Evolutionary conservation across 1,139 yeast genomes (phyloP), one percentile per base, ranked within the genome.

Genomic region (Zhuliangozyma blackwelliae): DNA sequence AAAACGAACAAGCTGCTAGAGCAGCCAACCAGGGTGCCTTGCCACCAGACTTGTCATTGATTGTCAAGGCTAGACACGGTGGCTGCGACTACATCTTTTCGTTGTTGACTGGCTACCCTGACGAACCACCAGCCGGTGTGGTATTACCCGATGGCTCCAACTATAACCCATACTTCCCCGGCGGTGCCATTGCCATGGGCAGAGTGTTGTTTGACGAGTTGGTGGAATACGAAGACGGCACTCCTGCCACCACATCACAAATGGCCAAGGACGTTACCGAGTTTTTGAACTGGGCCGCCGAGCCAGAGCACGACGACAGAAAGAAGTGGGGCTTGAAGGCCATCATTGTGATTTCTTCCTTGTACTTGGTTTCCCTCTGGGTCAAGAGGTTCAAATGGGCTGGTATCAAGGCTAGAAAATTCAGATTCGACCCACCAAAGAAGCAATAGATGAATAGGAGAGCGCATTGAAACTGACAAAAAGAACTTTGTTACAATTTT

Each of bases 121-220:
- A 92, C 39, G 97, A 92, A 46, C 85, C 96, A 41, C 99, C 99
- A 50, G 97, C 97, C 30, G 99, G 99, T 73, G 96, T 88, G 46
- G 76, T 67, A 37, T 76, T 92, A 58, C 94, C 97, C 43, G 85
- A 87, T 45, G 98, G 97, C 48, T 68, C 95, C 48, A 92, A 90
- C 81, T 94, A 92, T 74, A 94, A 94, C 78, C 98, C 98, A 61
- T 92, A 92, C 77, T 92, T 92, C 96, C 97, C 99, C 60, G 97
- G 97, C 72, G 97, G 98, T 51, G 77, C 97, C 35, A 90, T 92
- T 75, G 97, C 97, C 58, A 92, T 92, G 98, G 97, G 88, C 62
- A 86, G 98, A 74, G 97, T 90, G 44, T 77, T 92, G 67, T 92
- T 89, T 55, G 98, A 92, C 61, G 98, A 88, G 51, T 75, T 92